Conservation (phyloP, 2,329 filamentous ascomycete species). For the Aureobasidium sp. region DNA sequence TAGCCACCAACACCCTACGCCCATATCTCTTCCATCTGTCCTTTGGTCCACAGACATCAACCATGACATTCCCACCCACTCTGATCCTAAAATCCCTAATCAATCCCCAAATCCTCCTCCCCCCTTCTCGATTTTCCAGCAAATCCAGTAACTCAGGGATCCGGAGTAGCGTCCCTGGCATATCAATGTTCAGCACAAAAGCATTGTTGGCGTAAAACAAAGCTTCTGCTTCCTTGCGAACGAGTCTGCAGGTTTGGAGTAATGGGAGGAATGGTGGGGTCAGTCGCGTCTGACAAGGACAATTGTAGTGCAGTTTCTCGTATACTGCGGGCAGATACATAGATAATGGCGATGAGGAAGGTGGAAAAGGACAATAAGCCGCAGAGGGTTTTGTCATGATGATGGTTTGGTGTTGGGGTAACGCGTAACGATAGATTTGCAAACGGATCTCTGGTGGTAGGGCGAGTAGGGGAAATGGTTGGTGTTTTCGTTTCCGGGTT, state of each 20-base stretch:
- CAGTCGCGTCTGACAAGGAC: background rate
- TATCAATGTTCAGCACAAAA: constrained; percentile 1
- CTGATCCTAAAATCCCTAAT: background rate
- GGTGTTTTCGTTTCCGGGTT: background rate
- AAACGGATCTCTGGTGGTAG: background rate
- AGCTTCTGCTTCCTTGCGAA: background rate
- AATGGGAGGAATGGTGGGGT: background rate
- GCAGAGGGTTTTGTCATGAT: background rate
- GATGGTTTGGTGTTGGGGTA: background rate
- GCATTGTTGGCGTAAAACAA: background rate
- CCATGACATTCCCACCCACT: background rate
- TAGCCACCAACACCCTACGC: background rate
- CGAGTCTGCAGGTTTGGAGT: background rate
- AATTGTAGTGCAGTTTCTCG: background rate
- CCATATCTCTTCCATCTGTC: constrained; percentile 2
- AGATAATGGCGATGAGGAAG: background rate
- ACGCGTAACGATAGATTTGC: background rate
- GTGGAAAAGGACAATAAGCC: background rate
- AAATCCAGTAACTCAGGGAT: background rate
- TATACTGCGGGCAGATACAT: background rate
- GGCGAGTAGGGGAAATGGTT: background rate
- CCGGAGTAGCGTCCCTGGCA: background rate
- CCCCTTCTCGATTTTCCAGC: background rate
- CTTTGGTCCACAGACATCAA: background rate
- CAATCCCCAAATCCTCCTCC: background rate